These are phyloP conservation scores for Uncinocarpus reesii DNA, from an alignment of 2,329 filamentous ascomycete genomes.

Conservation along the genomic window DNA sequence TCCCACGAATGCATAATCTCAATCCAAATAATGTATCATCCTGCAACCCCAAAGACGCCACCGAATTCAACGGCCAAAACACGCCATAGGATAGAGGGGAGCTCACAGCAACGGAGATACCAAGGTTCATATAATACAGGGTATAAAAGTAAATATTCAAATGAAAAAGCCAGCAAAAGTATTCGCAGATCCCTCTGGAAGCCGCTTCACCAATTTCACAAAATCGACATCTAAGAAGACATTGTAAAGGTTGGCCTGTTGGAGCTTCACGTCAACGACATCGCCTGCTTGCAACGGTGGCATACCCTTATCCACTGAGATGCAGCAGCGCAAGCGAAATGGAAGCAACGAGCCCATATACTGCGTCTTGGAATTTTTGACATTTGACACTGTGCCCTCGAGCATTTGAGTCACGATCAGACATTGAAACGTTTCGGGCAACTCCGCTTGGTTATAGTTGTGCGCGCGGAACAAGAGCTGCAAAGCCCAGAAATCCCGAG, in stretches of 20 bases:
- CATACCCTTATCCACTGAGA: conserved; percentile 11
- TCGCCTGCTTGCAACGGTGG: conserved; percentile 15
- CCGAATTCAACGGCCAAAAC: background rate
- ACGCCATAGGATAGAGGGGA: background rate
- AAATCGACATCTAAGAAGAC: conserved; percentile 15
- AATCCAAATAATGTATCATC: background rate
- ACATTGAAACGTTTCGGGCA: conserved; percentile 41
- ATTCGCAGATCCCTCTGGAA: conserved; percentile 6
- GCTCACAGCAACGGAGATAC: background rate
- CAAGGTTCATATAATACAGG: conserved; percentile 6
- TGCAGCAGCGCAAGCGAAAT: conserved; percentile 18
- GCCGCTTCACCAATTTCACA: conserved; percentile 15
- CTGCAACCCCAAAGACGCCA: background rate
- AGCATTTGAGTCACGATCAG: conserved; percentile 25
- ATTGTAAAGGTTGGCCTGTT: conserved; percentile 17
- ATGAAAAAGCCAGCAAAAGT: conserved; percentile 13
- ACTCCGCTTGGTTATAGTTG: conserved; percentile 43
- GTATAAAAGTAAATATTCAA: conserved; percentile 5
- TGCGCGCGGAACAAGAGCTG: conserved; percentile 49
- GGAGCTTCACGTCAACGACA: conserved; percentile 18
- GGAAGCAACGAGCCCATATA: conserved; percentile 18
- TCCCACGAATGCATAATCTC: background rate
- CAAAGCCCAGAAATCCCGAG: conserved; percentile 41
- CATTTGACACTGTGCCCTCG: conserved; percentile 22
- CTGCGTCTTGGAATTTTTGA: conserved; percentile 4